A percentile compares a stretch with the other conserved stretches of the same genome.
phyloP scores from a whole-genome alignment of 768 basidiomycete genomes.

The Gloeopeniophorella convolvens region DNA sequence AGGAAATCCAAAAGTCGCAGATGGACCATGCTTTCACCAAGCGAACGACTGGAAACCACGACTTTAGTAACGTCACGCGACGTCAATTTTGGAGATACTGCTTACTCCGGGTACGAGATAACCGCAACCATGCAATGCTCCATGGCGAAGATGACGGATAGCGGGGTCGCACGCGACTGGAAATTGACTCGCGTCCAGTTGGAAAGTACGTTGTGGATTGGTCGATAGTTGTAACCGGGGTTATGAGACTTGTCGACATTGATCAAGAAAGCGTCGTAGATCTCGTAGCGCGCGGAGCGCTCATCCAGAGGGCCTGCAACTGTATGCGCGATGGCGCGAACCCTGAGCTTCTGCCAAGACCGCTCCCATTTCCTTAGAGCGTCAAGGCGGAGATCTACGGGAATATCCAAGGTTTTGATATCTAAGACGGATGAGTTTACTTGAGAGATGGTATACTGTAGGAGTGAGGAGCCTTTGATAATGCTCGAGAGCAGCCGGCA shows the following conservation, averaged over 20 bases:
- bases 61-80: background rate
- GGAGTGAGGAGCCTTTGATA: background rate
- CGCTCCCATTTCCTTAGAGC: background rate
- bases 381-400: background rate
- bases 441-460: background rate
- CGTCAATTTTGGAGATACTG: background rate
- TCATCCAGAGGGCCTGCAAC: background rate
- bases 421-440: background rate
- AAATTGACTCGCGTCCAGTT: background rate
- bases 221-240: background rate
- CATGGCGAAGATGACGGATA: background rate
- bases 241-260: background rate
- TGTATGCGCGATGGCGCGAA: background rate
- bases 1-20: background rate
- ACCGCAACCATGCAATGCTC: background rate
- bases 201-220: background rate
- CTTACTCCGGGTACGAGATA: background rate
- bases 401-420: background rate
- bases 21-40: background rate
- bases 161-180: background rate
- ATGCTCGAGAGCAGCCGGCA: background rate
- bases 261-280: background rate
- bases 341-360: background rate
- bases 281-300: background rate
- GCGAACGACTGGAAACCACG: background rate